A percentile compares a stretch with the other conserved stretches of the same genome.
Conservation (phyloP, 306 rosid species). For the Clitoria ternatea region DNA sequence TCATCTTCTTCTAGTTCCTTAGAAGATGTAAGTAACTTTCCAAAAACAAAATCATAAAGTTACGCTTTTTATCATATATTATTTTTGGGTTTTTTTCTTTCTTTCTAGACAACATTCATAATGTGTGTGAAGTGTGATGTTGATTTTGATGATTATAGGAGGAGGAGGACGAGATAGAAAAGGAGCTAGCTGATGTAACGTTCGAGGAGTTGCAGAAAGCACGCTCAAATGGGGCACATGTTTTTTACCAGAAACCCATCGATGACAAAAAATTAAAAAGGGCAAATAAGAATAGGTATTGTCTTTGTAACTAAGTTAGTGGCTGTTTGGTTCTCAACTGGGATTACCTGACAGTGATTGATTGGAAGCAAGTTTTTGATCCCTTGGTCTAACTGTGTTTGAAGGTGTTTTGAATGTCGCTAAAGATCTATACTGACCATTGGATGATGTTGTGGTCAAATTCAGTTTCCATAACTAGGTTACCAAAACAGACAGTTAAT, state of each 20-base stretch:
- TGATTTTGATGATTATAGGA: slow-evolving; percentile 34
- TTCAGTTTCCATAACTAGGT: no score
- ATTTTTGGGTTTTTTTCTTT: neutral
- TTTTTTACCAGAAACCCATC: slow-evolving; percentile 31
- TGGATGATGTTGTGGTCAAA: no score
- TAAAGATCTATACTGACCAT: no score
- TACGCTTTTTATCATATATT: neutral
- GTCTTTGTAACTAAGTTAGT: neutral
- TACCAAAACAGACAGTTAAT: neutral
- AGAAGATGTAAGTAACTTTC: slow-evolving; percentile 35
- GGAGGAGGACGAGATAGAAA: slow-evolving; percentile 72
- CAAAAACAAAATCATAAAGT: neutral
- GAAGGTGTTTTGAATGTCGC: no score
- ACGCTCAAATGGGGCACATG: slow-evolving; percentile 63
- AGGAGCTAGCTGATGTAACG: slow-evolving; percentile 74
- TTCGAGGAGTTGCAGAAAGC: slow-evolving; percentile 86
- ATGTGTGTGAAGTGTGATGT: neutral
- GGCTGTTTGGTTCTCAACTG: no score
- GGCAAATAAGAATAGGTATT: slow-evolving; percentile 80
- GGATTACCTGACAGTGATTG: no score
- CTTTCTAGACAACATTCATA: neutral
- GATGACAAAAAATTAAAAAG: slow-evolving; percentile 52
- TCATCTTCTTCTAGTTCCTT: slow-evolving; percentile 33
- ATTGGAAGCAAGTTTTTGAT: no score
- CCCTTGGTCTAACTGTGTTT: no score